Percentiles rank a stretch among this genome's conserved stretches.
Conservation (phyloP, 2,329 filamentous ascomycete species). For the Curvularia spicifera region DNA sequence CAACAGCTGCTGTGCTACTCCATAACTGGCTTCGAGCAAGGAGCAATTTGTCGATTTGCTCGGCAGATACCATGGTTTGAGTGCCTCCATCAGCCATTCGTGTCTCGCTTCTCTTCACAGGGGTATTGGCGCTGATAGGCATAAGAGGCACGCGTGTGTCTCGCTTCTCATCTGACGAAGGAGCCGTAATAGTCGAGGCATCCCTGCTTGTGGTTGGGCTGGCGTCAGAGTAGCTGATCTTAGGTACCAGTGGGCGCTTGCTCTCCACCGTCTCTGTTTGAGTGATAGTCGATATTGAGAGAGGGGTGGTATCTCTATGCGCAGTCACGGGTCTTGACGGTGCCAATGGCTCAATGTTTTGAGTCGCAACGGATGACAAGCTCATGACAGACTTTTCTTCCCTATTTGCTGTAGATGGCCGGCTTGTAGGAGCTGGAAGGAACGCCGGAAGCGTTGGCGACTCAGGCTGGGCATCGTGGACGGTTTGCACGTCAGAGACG, state of each 20-base stretch:
- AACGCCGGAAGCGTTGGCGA: constrained; percentile 44
- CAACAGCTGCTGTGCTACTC: constrained; percentile 37
- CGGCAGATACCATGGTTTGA: constrained; percentile 83
- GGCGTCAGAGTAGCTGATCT: constrained; percentile 52
- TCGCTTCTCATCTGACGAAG: constrained; percentile 12
- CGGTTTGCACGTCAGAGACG: constrained; percentile 37
- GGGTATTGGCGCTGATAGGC: constrained; percentile 32
- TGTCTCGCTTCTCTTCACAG: constrained; percentile 36
- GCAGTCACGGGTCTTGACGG: constrained; percentile 42
- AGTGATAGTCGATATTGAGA: constrained; percentile 20
- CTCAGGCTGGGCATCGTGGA: constrained; percentile 45
- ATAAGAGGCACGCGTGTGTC: constrained; percentile 34
- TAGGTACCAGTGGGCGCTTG: constrained; percentile 35
- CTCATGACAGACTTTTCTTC: constrained; percentile 23
- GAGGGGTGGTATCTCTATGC: constrained; percentile 28
- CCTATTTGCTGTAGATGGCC: constrained; percentile 40
- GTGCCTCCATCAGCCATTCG: constrained; percentile 71
- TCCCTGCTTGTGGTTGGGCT: constrained; percentile 56
- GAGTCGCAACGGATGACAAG: constrained; percentile 37
- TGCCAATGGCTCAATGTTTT: constrained; percentile 39
- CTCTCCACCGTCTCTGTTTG: constrained; percentile 22
- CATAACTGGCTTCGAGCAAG: constrained; percentile 57
- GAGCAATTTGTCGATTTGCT: constrained; percentile 79
- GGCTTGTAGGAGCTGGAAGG: constrained; percentile 39
- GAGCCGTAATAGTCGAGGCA: constrained; percentile 8